Conservation (phyloP, 78 protist species). For the Dictyostelium capitatum region DNA sequence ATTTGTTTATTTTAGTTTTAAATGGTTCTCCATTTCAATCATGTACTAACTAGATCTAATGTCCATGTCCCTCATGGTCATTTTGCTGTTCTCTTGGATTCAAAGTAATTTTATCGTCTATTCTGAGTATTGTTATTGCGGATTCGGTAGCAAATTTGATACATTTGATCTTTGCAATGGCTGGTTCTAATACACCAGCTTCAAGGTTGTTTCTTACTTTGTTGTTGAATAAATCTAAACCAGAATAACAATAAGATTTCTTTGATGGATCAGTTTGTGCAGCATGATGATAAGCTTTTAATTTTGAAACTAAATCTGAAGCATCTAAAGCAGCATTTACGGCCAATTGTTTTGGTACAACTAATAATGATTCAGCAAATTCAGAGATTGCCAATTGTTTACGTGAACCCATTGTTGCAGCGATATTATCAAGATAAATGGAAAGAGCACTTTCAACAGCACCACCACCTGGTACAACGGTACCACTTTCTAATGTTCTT, state of each 20-base stretch:
- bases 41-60: background rate
- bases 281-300: conserved; percentile 96
- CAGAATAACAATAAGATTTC: conserved; percentile 64
- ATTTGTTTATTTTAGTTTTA: too few relatives aligned
- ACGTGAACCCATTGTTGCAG: conserved; percentile 94
- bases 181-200: conserved; percentile 99
- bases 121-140: conserved; percentile 97
- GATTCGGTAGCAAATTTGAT: conserved; percentile 99
- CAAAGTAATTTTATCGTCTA: conserved; percentile 97
- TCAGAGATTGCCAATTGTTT: conserved; percentile 98
- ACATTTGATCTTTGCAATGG: conserved; percentile 95
- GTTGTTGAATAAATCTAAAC: conserved; percentile 93
- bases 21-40: too few relatives aligned
- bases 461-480: conserved; percentile 97
- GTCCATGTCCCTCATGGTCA: conserved; percentile 55
- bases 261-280: conserved; percentile 92
- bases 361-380: conserved; percentile 98
- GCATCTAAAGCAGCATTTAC: conserved; percentile 99
- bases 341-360: conserved; percentile 98
- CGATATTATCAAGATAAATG: conserved; percentile 97
- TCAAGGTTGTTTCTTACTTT: conserved; percentile 91
- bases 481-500: conserved; percentile 94
- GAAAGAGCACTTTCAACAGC: conserved; percentile 99
- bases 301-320: conserved; percentile 97
- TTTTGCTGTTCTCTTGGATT: conserved; percentile 60